Evolutionary conservation across 306 rosid genomes (phyloP), one percentile per base, ranked within the genome.

Genomic region (Vigna angularis): DNA sequence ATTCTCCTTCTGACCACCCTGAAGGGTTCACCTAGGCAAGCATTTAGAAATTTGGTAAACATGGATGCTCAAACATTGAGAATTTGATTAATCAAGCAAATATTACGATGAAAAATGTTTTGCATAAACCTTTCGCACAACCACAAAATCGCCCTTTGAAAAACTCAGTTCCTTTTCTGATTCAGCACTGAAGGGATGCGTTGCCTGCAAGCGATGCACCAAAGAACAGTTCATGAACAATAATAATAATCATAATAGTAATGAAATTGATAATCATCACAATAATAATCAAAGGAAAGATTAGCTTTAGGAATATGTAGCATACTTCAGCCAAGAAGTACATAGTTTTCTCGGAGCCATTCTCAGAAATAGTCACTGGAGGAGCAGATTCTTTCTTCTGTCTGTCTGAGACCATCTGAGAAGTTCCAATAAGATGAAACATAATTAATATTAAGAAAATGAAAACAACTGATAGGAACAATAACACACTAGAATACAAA

Each of bases 1-100:
- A 93, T 86, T 95, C 98, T 70, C 99, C 99, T 88, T 95, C 99
- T 42, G 99, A 87, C 99, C 99, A 95, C 55, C 99, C 99, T 52
- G 97, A 56, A 59, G 86, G 66, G 66, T 69, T 93, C 83, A 91
- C 93, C 98, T 95, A 90, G 2, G 59, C 40, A 71, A 79, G 58
- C 72, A 72, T 34, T 45, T 45, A 22, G 47, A 77, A 53, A 55
- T 77, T 73, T 58, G 28, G 53, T 80, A 51, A 74, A 65, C 66
- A 69, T 34, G 13, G 66, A 67, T 59, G 44, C 57, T n/a, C 20
- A 22, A 32, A 34, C 38, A 66, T 50, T 57, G 73, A 40, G 48
- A 66, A 50, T 44, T 53, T 30, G 28, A 62, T 42, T 66, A 2
- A 58, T 58, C 67, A 70, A 71, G 67, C n/a, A 66, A 48, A 58